These are phyloP conservation scores for Fusarium buharicum DNA, from an alignment of 2,329 filamentous ascomycete genomes.

Conservation along the genomic window DNA sequence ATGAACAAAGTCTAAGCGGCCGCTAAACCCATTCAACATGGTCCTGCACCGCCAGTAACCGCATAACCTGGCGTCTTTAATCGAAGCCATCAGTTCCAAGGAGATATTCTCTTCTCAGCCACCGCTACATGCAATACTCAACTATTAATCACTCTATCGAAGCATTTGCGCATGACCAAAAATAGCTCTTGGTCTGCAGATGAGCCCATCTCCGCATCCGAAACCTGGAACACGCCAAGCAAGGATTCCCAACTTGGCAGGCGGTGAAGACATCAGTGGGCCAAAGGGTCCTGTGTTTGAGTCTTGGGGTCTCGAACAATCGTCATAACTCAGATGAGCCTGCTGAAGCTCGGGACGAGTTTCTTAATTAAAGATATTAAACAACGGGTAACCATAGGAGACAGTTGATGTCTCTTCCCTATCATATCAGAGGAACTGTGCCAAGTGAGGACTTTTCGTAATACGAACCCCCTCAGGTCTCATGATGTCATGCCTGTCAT, in stretches of 20 bases:
- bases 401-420: not conserved
- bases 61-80: not conserved
- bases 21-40: not conserved
- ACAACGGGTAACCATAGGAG: slow-evolving; percentile 16
- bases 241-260: slow-evolving; percentile 3
- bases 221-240: slow-evolving; percentile 1
- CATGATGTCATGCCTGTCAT: slow-evolving; percentile 33
- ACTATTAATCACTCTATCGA: not conserved
- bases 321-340: slow-evolving; percentile 8
- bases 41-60: not conserved
- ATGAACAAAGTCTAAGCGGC: not conserved
- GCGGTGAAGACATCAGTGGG: slow-evolving; percentile 2
- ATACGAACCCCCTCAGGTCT: slow-evolving; percentile 18
- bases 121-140: not conserved
- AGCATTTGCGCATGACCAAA: slow-evolving; percentile 7
- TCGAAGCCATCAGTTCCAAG: not conserved
- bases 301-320: slow-evolving; percentile 15
- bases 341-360: not conserved
- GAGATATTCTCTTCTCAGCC: not conserved
- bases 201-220: not conserved
- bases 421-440: not conserved
- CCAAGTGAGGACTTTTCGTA: slow-evolving; percentile 4
- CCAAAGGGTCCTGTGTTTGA: slow-evolving; percentile 11
- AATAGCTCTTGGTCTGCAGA: not conserved
- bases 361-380: slow-evolving; percentile 5